phyloP scores from a whole-genome alignment of 306 rosid species.

The peach (Prunus persica) region Prunus_persica_NCBIv2 NC_034011.1:16461001-16461500 shows the following conservation, averaged over 20 bases:
- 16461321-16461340: not conserved
- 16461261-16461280: not conserved
- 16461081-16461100: not conserved
- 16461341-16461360: constrained; percentile 2
- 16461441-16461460: not conserved
- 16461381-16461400: constrained; percentile 64
- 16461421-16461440: constrained; percentile 57
- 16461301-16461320: not conserved
- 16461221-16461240: not conserved
- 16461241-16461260: not conserved
- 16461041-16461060: not conserved
- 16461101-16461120: not conserved
- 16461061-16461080: not conserved
- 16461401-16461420: constrained; percentile 55
- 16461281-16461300: not conserved
- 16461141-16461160: not conserved
- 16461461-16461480: constrained; percentile 21
- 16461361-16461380: constrained; percentile 5
- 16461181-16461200: not conserved
- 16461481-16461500: constrained; percentile 14
- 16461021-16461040: not conserved
- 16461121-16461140: not conserved
- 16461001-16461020: not conserved
- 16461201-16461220: not conserved
- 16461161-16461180: not conserved